Conservation (phyloP, 352 stramenopile species). For the Phytopythium cucurbitacearum region DNA sequence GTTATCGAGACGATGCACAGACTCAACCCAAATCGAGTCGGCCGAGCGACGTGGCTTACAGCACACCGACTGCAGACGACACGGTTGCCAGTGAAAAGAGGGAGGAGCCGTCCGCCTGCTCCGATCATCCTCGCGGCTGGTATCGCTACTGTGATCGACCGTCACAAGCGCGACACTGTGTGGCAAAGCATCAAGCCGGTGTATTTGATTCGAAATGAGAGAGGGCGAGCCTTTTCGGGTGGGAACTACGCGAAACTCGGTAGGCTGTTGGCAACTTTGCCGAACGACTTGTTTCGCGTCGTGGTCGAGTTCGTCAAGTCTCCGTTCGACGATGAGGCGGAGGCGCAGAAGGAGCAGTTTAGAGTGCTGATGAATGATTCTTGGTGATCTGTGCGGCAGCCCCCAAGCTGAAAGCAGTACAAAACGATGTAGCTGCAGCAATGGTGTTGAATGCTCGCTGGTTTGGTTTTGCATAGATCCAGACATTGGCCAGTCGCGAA, state of each 20-base stretch:
- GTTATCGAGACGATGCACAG: slow-evolving; percentile 1
- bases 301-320: not conserved
- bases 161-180: slow-evolving; percentile 1
- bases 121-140: not conserved
- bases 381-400: not conserved
- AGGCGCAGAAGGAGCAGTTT: slow-evolving; percentile 3
- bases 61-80: not conserved
- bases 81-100: not conserved
- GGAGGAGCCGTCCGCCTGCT: not conserved
- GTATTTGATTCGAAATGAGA: not conserved
- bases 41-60: slow-evolving; percentile 1
- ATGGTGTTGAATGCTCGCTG: too few relatives aligned
- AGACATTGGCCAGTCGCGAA: too few relatives aligned
- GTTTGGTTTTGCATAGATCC: too few relatives aligned
- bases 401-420: too few relatives aligned
- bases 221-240: not conserved
- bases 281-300: not conserved
- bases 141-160: not conserved
- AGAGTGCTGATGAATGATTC: slow-evolving; percentile 1
- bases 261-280: not conserved
- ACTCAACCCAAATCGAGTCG: not conserved
- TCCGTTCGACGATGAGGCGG: not conserved
- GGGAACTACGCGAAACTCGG: not conserved
- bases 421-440: too few relatives aligned
- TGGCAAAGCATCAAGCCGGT: slow-evolving; percentile 1